Evolutionary conservation across 2,329 filamentous ascomycete genomes (phyloP), one percentile per base, ranked within the genome.

Genomic region (Drechslerella coelobrocha): DNA sequence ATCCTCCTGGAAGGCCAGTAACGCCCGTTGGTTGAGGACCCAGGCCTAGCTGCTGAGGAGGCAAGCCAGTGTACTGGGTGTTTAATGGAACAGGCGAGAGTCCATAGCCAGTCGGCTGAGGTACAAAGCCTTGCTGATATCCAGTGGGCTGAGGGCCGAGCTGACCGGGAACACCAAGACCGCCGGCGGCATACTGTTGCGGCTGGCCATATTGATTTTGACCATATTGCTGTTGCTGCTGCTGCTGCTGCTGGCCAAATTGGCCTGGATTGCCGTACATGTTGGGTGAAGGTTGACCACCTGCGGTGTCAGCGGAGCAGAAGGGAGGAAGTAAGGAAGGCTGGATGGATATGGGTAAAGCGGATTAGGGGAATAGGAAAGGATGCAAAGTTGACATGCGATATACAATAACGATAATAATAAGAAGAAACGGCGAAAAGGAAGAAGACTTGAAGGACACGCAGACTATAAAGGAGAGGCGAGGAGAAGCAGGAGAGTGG

Each of bases 11-110:
- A 82, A 82, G 73, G 77, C 79, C 75, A 82, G 82, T 72, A 81
- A 81, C 74, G 81, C 82, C 76, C 80, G 81, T 74, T 79, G 74
- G 65, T 50, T 77, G 78, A 65, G 77, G 78, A 43, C 84, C 84
- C 77, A 84, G 89, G 26, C 88, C 88, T 10, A 88, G 90, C 73
- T 84, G 34, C 51, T 76, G 78, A 60, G 76, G 78, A 43, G 84
- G 84, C 77, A 85, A 89, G 29, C 88, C 88, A 10, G 89, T 90
- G 74, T 85, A 86, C 78, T 91, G 89, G 75, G 85, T 82, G 79
- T 89, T 87, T 73, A 87, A 79, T 75, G 82, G 81, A 81, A 62
- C 52, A 8, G 61, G 59, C 2, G 61, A 55, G 26, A 26, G 50
- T 23, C 82, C 87, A 76, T 84, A 81, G 75, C 83, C 83, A 62